Conservation (phyloP, 768 basidiomycete genomes). For the Coprinopsis marcescibilis region DNA sequence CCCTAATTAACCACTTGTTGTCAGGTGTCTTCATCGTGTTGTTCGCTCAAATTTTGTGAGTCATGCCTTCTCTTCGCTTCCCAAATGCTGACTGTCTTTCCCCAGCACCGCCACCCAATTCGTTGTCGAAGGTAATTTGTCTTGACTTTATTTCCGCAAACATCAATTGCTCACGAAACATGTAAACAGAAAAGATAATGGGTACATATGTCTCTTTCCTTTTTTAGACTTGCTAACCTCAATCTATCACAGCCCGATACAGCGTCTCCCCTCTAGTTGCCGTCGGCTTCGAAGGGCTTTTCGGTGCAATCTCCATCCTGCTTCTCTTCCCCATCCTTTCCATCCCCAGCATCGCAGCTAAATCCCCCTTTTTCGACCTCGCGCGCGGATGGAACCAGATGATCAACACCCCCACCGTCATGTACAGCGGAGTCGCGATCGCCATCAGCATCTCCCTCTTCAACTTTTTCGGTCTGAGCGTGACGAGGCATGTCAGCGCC, state of each 20-base stretch:
- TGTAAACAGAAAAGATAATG: conserved; percentile 78
- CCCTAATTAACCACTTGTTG: conserved; percentile 9
- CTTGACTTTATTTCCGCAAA: conserved; percentile 8
- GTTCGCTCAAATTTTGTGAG: conserved; percentile 89
- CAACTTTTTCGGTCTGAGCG: conserved; percentile 88
- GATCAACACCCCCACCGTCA: conserved; percentile 66
- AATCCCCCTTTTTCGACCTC: conserved; percentile 79
- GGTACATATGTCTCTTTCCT: conserved; percentile 23
- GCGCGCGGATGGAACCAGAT: conserved; percentile 87
- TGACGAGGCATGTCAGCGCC: conserved; percentile 90
- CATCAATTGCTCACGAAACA: conserved; percentile 2
- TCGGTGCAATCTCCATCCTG: conserved; percentile 77
- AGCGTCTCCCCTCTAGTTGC: conserved; percentile 85
- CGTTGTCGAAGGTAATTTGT: conserved; percentile 67
- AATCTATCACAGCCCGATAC: conserved; percentile 46
- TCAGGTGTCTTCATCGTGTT: conserved; percentile 85
- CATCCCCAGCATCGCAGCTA: conserved; percentile 55
- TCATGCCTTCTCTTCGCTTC: neutral
- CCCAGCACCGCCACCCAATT: conserved; percentile 76
- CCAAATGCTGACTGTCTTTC: neutral
- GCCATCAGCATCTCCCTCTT: conserved; percentile 73
- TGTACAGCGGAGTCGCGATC: conserved; percentile 64
- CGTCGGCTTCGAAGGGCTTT: conserved; percentile 92
- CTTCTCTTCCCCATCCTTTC: conserved; percentile 78
- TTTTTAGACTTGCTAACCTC: conserved; percentile 9